These are phyloP conservation scores for Sporothrix curviconia DNA, from an alignment of 2,329 filamentous ascomycete genomes.

Conservation along the genomic window DNA sequence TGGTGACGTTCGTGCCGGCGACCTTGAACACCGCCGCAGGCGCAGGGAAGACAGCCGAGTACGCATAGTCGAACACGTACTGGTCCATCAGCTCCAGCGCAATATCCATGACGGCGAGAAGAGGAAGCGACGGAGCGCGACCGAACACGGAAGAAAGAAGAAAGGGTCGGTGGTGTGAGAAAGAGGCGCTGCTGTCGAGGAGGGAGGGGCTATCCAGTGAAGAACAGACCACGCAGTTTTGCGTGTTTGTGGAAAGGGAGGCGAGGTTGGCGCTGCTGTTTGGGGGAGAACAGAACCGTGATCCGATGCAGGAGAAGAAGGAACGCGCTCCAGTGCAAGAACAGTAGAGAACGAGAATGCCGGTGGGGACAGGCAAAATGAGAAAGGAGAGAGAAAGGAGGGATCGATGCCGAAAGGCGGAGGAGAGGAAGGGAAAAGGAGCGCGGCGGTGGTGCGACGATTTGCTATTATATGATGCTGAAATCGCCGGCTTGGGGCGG, in stretches of 20 bases:
- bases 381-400: neutral
- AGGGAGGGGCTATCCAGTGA: neutral
- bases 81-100: constrained; percentile 80
- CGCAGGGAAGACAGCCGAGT: constrained; percentile 63
- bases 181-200: neutral
- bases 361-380: neutral
- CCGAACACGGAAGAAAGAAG: neutral
- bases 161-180: neutral
- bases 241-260: neutral
- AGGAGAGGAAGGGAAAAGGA: neutral
- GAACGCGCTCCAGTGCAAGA: neutral
- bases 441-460: neutral
- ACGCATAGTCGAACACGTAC: constrained; percentile 72
- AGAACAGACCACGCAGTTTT: neutral
- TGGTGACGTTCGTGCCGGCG: constrained; percentile 47
- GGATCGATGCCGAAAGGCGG: neutral
- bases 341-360: neutral
- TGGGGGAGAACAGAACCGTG: neutral
- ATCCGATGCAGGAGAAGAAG: neutral
- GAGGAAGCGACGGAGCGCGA: neutral
- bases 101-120: constrained; percentile 66
- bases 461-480: constrained; percentile 10
- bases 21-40: constrained; percentile 47
- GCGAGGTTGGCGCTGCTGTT: neutral
- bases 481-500: constrained; percentile 6